A percentile compares a stretch with the other conserved stretches of the same genome.
phyloP scores from a whole-genome alignment of 331 rosid species.

The Telfairia occidentalis region DNA sequence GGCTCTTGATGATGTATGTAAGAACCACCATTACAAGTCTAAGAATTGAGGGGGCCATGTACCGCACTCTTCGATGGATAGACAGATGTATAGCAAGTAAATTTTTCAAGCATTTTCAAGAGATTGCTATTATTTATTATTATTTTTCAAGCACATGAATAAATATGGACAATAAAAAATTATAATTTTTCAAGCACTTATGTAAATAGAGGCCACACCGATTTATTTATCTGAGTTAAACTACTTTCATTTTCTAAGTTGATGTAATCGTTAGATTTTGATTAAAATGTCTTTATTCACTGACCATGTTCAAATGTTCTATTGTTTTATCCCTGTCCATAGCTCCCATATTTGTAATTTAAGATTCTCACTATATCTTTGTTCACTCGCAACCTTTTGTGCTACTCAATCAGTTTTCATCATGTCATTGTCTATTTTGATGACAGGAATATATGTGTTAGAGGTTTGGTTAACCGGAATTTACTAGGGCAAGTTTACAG shows the following conservation, averaged over 20 bases:
- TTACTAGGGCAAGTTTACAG: slow-evolving; percentile 69
- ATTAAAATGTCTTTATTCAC: not conserved
- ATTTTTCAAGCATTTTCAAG: not conserved
- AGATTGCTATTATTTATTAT: not conserved
- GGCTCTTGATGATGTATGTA: slow-evolving; percentile 98
- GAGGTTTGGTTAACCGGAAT: slow-evolving; percentile 74
- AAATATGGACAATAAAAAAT: not conserved
- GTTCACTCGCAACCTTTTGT: not conserved
- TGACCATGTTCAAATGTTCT: not conserved
- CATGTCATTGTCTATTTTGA: slow-evolving; percentile 21
- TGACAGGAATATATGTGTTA: slow-evolving; percentile 74
- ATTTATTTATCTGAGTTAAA: not conserved
- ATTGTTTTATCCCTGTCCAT: not conserved
- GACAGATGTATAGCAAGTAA: slow-evolving; percentile 88
- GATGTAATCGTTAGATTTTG: not conserved
- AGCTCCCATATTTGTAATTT: too few species aligned
- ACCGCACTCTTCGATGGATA: slow-evolving; percentile 89
- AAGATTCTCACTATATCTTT: not conserved
- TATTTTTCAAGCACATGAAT: not conserved
- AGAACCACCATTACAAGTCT: slow-evolving; percentile 92
- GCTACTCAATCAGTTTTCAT: not conserved
- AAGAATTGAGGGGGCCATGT: slow-evolving; percentile 89
- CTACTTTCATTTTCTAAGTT: not conserved
- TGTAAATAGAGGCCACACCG: not conserved
- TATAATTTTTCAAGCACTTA: not conserved